These are phyloP conservation scores for Trichoderma polysporum DNA, from an alignment of 2,329 filamentous ascomycete genomes.

Conservation along the genomic window DNA sequence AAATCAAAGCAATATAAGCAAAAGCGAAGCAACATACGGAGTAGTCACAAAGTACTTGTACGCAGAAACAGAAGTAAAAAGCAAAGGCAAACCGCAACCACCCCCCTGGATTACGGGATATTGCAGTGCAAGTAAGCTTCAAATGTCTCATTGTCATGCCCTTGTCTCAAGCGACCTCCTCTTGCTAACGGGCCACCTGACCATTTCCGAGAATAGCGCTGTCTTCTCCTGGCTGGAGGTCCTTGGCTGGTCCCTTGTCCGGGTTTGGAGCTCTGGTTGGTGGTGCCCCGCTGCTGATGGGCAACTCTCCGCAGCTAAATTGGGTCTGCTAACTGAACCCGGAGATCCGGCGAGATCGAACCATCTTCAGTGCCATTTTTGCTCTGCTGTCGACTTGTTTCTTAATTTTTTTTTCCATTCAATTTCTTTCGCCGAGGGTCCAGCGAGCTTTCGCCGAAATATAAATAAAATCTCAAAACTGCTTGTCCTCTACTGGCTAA, in stretches of 20 bases:
- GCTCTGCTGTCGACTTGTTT: not conserved
- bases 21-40: not conserved
- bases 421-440: constrained; percentile 5
- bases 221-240: not conserved
- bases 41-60: not conserved
- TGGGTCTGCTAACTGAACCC: constrained; percentile 8
- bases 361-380: constrained; percentile 20
- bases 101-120: not conserved
- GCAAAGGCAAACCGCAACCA: not conserved
- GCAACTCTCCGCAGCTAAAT: constrained; percentile 17
- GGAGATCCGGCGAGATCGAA: constrained; percentile 20
- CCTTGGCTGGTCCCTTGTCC: not conserved
- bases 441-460: constrained; percentile 11
- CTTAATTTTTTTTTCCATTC: not conserved
- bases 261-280: constrained; percentile 1
- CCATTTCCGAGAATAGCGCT: constrained; percentile 15
- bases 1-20: not conserved
- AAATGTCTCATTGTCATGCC: constrained; percentile 15
- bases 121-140: constrained; percentile 18
- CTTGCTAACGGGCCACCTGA: constrained; percentile 9
- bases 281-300: constrained; percentile 12
- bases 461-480: not conserved
- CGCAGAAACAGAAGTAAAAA: not conserved
- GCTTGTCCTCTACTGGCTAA: not conserved
- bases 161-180: not conserved